These are phyloP conservation scores for Suillus fuscotomentosus DNA, from an alignment of 768 basidiomycete species.

Conservation along the genomic window DNA sequence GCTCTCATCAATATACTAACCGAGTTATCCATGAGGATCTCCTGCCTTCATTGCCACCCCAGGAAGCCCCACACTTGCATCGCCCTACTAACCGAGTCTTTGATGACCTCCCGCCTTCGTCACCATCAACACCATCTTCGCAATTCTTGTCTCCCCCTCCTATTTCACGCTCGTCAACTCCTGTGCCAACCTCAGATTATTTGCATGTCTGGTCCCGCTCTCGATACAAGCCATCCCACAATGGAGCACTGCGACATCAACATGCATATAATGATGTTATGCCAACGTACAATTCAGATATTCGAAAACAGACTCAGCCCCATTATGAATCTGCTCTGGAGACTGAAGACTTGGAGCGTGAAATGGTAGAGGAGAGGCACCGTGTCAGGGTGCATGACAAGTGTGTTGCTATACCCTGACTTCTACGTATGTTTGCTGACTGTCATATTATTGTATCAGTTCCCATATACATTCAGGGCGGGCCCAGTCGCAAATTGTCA, in stretches of 20 bases:
- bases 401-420: neutral
- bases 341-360: neutral
- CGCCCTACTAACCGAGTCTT: neutral
- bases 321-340: neutral
- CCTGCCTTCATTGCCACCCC: neutral
- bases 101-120: neutral
- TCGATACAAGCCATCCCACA: neutral
- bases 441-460: neutral
- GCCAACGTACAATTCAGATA: neutral
- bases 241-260: neutral
- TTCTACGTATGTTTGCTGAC: neutral
- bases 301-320: neutral
- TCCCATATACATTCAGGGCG: neutral
- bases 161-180: neutral
- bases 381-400: neutral
- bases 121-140: neutral
- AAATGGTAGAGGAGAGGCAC: neutral
- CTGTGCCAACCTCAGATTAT: neutral
- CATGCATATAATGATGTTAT: neutral
- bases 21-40: neutral
- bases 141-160: neutral
- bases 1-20: neutral
- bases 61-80: neutral
- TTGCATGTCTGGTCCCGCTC: neutral
- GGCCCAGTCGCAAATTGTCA: too few relatives aligned